Base-by-base conservation (phyloP, 1,139 yeast genomes). In the Suhomyces maxii region DNA sequence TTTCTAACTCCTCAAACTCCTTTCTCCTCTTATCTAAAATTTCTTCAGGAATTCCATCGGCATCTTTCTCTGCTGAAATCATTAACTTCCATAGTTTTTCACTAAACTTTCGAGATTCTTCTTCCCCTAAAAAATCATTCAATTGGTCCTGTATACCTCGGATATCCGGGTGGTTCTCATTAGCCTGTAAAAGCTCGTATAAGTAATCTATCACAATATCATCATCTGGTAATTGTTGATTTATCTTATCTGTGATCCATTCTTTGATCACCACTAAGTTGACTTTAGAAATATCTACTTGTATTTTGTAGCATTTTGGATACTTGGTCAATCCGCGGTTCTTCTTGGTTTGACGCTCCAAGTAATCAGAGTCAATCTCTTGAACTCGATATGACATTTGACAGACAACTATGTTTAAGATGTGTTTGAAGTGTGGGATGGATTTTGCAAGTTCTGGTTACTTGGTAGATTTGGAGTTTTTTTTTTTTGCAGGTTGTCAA, bases 121-220 rank as follows among this genome's bases (percentile, higher is more conserved):
- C 62, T 28, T 64, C 69, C 0, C 72, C 75, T 33, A 77, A 55
- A 50, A 77, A 76, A 28, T 69, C 76, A 30, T 53, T 52, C 56
- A 76, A 53, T 50, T 77, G 80, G 7, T 55, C 48, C 40, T 69
- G 67, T 11, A 77, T 66, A 14, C 60, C 61, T 38, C 60, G 59
- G 36, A 67, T 60, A 53, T 71, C 69, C 0, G 79, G 76, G 34
- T 47, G 47, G 10, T 53, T 50, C 3, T 58, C 66, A 8, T 56
- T 54, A 0, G 58, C 59, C 10, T 53, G 49, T 33, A 69, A 53
- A 40, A 69, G 55, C 59, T 71, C 80, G 53, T 57, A 62, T 4
- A 71, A 55, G 49, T 73, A 76, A 36, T 73, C 79, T 7, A 65
- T 60, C 4, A 76, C 68, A 8, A 77, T 72, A 32, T 77, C 82